Conservation (phyloP, 768 basidiomycete genomes). For the Phylloporus arenicola region DNA sequence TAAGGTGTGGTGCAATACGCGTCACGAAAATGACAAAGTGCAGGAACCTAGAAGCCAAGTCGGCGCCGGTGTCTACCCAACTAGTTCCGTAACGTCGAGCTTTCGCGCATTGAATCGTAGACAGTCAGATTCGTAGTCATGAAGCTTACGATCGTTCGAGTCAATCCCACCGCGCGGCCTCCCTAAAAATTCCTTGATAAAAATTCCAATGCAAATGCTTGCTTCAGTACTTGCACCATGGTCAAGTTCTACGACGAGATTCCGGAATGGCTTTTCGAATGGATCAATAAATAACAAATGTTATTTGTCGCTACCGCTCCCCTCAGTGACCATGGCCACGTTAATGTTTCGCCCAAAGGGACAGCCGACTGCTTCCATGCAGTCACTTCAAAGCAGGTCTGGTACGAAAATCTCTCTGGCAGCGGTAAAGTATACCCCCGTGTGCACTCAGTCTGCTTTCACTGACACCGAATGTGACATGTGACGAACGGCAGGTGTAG, state of each 20-base stretch:
- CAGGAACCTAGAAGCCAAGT: too few species aligned
- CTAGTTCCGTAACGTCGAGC: not conserved
- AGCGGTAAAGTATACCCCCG: conserved; percentile 40
- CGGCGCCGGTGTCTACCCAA: too few species aligned
- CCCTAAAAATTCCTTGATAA: not conserved
- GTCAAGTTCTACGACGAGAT: conserved; percentile 55
- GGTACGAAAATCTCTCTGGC: conserved; percentile 72
- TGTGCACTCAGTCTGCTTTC: not conserved
- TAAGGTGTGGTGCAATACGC: too few species aligned
- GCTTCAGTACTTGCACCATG: conserved; percentile 33
- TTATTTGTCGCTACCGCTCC: conserved; percentile 74
- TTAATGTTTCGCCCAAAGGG: conserved; percentile 70
- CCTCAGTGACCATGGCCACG: conserved; percentile 47
- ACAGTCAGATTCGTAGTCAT: not conserved
- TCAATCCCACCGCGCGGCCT: not conserved
- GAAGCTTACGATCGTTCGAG: not conserved
- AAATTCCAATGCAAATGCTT: not conserved
- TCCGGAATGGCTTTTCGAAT: conserved; percentile 46
- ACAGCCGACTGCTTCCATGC: conserved; percentile 60
- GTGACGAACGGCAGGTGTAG: conserved; percentile 37
- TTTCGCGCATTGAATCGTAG: not conserved
- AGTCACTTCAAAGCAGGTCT: conserved; percentile 48
- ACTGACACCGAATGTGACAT: not conserved
- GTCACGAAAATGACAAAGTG: too few species aligned
- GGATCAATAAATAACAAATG: conserved; percentile 58